phyloP scores from a whole-genome alignment of 2,329 filamentous ascomycete genomes.

The Lachnum nothofagi region DNA sequence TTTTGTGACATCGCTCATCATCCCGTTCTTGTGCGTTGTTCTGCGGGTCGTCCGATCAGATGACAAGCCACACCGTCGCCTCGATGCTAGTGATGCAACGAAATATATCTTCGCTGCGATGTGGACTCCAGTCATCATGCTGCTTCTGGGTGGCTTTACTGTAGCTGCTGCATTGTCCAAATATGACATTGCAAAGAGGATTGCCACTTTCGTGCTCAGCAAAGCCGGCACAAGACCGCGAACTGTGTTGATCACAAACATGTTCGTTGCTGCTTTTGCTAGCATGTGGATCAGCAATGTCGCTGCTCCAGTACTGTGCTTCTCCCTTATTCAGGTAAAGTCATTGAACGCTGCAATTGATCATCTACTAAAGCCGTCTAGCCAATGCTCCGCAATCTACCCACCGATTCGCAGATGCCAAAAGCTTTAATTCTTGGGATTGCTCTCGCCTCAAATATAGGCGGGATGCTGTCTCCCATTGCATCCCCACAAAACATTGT shows the following conservation, averaged over 20 bases:
- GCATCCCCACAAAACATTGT: conserved; percentile 97
- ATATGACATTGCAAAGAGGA: conserved; percentile 94
- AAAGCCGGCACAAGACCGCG: conserved; percentile 89
- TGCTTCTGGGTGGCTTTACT: conserved; percentile 91
- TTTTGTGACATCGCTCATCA: conserved; percentile 89
- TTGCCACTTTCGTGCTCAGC: conserved; percentile 92
- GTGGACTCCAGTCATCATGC: conserved; percentile 99
- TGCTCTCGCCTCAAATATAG: conserved; percentile 89
- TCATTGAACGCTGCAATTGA: conserved; percentile 10
- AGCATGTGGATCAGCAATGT: conserved; percentile 99
- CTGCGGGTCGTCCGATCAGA: conserved; percentile 79
- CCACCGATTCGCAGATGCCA: conserved; percentile 84
- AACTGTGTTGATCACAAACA: conserved; percentile 90
- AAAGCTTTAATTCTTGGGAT: conserved; percentile 95
- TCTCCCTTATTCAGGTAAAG: conserved; percentile 89
- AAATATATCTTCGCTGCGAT: conserved; percentile 86
- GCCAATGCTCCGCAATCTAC: conserved; percentile 90
- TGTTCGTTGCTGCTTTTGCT: conserved; percentile 96
- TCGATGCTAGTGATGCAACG: conserved; percentile 76
- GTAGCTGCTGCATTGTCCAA: conserved; percentile 93
- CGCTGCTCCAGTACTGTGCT: conserved; percentile 91
- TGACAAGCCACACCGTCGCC: conserved; percentile 60
- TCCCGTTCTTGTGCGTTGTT: conserved; percentile 88
- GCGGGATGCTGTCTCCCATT: conserved; percentile 92
- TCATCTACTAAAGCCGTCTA: conserved; percentile 33